Conservation (phyloP, 2,329 filamentous ascomycete genomes). For the Botrytis fabae region DNA sequence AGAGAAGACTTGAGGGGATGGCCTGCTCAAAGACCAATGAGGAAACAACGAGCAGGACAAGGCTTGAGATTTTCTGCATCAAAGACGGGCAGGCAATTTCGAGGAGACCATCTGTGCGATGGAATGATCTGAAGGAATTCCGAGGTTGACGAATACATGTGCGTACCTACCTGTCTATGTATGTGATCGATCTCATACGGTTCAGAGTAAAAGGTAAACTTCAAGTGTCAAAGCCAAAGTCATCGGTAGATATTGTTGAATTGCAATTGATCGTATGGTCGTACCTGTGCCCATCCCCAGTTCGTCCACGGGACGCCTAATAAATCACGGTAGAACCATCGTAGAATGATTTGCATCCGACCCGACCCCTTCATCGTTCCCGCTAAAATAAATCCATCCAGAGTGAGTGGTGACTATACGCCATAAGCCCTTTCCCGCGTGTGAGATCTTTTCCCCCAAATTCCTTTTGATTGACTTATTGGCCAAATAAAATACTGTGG, state of each 20-base stretch:
- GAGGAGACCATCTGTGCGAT: neutral
- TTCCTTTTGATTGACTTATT: neutral
- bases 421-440: neutral
- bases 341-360: neutral
- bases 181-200: neutral
- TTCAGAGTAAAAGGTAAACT: neutral
- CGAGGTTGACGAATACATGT: neutral
- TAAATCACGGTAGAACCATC: neutral
- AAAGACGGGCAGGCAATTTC: neutral
- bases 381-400: neutral
- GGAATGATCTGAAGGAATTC: neutral
- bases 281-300: conserved; percentile 15
- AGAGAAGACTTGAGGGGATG: neutral
- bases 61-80: neutral
- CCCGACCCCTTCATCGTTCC: neutral
- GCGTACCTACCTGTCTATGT: neutral
- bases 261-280: neutral
- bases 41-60: neutral
- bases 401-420: neutral
- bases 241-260: neutral
- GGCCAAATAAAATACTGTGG: neutral
- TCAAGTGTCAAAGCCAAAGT: neutral
- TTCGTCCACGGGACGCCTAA: neutral
- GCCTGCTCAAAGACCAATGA: neutral
- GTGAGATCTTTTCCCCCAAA: neutral